phyloP scores from a whole-genome alignment of 208 protist species.

The Trypanosoma scelopori region DNA sequence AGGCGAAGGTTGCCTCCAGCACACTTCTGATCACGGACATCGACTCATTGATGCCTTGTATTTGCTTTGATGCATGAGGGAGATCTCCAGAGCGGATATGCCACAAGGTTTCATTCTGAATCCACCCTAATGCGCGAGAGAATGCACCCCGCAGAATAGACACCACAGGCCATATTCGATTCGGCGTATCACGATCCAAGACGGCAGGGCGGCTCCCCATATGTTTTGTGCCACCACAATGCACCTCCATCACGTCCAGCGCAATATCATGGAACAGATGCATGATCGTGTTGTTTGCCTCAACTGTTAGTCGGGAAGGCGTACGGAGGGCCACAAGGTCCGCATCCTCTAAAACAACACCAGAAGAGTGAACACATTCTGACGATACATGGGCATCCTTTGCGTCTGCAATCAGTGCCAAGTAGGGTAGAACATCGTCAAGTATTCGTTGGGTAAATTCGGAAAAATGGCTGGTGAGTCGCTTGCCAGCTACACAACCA shows the following conservation, averaged over 20 bases:
- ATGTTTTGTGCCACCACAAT: slow-evolving; percentile 26
- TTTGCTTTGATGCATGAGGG: not conserved
- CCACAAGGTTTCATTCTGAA: slow-evolving; percentile 20
- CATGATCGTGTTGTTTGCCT: slow-evolving; percentile 68
- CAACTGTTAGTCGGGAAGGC: slow-evolving; percentile 51
- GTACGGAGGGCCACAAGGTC: not conserved
- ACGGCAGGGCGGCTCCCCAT: slow-evolving; percentile 23
- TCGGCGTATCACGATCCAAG: slow-evolving; percentile 60
- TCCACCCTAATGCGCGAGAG: slow-evolving; percentile 44
- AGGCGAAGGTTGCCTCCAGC: slow-evolving; percentile 34
- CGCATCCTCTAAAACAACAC: not conserved
- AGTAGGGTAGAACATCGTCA: slow-evolving; percentile 34
- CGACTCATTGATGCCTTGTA: slow-evolving; percentile 11
- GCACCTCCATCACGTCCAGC: slow-evolving; percentile 44
- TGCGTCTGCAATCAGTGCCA: slow-evolving; percentile 46
- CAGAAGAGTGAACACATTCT: not conserved
- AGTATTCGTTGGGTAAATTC: slow-evolving; percentile 37
- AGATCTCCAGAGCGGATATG: not conserved
- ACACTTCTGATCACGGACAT: slow-evolving; percentile 31
- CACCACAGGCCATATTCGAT: slow-evolving; percentile 45
- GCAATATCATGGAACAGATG: slow-evolving; percentile 57
- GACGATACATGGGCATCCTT: slow-evolving; percentile 3
- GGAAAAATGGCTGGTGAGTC: slow-evolving; percentile 47
- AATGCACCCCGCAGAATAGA: slow-evolving; percentile 63
- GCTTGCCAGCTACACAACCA: slow-evolving; percentile 33